Conservation (phyloP, 73 alveolate genomes). For the Halteria grandinella region DNA sequence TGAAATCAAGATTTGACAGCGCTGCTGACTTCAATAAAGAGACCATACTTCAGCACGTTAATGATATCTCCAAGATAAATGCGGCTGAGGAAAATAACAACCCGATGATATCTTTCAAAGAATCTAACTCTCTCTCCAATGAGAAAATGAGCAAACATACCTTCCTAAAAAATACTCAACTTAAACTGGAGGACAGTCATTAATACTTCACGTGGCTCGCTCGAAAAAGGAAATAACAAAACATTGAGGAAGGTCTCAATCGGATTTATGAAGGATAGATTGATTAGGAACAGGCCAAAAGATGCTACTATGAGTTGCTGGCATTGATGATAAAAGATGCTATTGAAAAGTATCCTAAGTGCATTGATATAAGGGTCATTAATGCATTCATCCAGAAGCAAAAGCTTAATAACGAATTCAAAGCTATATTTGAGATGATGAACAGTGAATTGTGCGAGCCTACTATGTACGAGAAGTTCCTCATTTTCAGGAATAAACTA, state of each 20-base stretch:
- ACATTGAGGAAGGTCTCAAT: too few relatives aligned
- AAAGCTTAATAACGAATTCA: conserved; percentile 49
- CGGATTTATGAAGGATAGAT: too few relatives aligned
- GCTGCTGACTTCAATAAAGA: too few relatives aligned
- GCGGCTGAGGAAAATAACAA: too few relatives aligned
- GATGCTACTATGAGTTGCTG: conserved; percentile 19
- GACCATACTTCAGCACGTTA: too few relatives aligned
- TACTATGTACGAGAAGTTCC: conserved; percentile 13
- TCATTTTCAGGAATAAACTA: conserved; percentile 23
- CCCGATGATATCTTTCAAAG: too few relatives aligned
- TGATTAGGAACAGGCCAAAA: too few relatives aligned
- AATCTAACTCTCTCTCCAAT: too few relatives aligned
- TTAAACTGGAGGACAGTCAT: neutral
- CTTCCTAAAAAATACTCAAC: neutral
- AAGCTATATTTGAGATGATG: conserved; percentile 45
- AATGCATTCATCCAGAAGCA: conserved; percentile 12
- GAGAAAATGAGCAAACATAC: conserved; percentile 15
- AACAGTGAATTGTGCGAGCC: conserved; percentile 48
- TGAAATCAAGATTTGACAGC: too few relatives aligned
- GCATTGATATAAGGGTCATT: conserved; percentile 15
- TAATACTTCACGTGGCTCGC: neutral
- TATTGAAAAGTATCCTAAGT: conserved; percentile 35
- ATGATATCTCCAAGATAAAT: too few relatives aligned
- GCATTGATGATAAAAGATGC: conserved; percentile 9
- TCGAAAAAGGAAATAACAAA: too few relatives aligned